Evolutionary conservation across 805 yeast genomes (phyloP).

Genomic region (Jamesozyma spencerorum): DNA sequence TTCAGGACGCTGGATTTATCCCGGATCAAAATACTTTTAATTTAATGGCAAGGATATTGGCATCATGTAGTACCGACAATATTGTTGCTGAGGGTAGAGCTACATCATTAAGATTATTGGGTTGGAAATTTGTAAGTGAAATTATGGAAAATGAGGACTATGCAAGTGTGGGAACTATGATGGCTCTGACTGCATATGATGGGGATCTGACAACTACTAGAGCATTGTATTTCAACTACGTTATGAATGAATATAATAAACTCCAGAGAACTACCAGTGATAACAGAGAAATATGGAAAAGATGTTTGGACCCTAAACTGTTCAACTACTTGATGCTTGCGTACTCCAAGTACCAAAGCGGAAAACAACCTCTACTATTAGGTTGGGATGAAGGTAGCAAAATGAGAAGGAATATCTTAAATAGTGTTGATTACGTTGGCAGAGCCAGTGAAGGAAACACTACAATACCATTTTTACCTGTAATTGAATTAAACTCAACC

Average conservation of each 20-base stretch:
- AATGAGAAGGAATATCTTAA: slow-evolving; percentile 40
- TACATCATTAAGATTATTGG: slow-evolving; percentile 30
- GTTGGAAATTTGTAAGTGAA: slow-evolving; percentile 73
- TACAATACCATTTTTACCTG: slow-evolving; percentile 62
- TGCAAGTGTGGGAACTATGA: slow-evolving; percentile 43
- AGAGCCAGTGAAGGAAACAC: slow-evolving; percentile 16
- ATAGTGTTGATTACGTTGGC: slow-evolving; percentile 33
- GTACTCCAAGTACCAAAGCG: slow-evolving; percentile 35
- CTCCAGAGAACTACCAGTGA: slow-evolving; percentile 4
- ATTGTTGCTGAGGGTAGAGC: slow-evolving; percentile 24
- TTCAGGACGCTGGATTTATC: slow-evolving; percentile 32
- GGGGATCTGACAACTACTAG: slow-evolving; percentile 70
- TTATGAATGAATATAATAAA: slow-evolving; percentile 25
- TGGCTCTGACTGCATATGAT: slow-evolving; percentile 67
- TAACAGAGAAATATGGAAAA: slow-evolving; percentile 14
- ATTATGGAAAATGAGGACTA: slow-evolving; percentile 36
- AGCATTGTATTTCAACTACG: slow-evolving; percentile 47
- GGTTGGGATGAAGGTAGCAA: slow-evolving; percentile 38
- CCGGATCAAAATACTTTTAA: slow-evolving; percentile 17
- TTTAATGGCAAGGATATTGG: slow-evolving; percentile 21
- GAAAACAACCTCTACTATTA: slow-evolving; percentile 30
- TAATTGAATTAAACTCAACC: slow-evolving; percentile 32
- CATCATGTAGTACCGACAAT: slow-evolving; percentile 22
- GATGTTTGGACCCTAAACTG: slow-evolving; percentile 31
- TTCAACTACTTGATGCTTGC: slow-evolving; percentile 42